Base-by-base conservation (phyloP, 1,284 basidiomycete species). In the Naganishia cerealis region DNA sequence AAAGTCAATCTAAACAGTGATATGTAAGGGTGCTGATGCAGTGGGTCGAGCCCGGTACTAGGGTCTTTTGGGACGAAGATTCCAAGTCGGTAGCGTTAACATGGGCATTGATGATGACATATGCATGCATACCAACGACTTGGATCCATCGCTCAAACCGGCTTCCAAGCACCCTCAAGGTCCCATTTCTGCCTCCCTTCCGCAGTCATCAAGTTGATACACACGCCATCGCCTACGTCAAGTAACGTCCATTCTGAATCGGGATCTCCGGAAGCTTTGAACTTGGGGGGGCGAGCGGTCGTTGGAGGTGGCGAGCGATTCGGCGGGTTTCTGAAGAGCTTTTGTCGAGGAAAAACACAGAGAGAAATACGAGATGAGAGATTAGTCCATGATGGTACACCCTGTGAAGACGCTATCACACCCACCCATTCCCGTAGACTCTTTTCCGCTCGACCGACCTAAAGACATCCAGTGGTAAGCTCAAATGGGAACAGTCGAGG, bases 161-260 rank as follows among this genome's bases (percentile, higher is more conserved):
- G 43, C 42, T 55, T 66, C 71, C 71, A 72, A 15, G 66, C 67
- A 5, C 57, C 70, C 16, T 67, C 62, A 13, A 72, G 46, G 16
- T 65, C 63, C 59, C 65, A 69, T 18, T 63, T 69, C 43, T 67
- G 62, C 21, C 67, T 46, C n/a, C 68, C 71, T 24, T 57, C 68
- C 4, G 67, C 52, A 2, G 72, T 73, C 70, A 73, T 71, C 58
- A 73, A 55, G 56, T 73, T 70, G 26, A 73, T 57, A 33, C 69
- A 70, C 21, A 73, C 52, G 40, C 70, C 68, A 56, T 65, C 54
- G 8, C 69, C 68, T 0, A 68, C 67, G 43, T 73, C 72, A 43
- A 73, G 26, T 18, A 72, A 48, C 7, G 67, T 38, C 72, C 72
- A 73, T 21, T 73, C 72, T 15, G 70, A 55, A 42, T 70, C 67